Conservation (phyloP, 2,329 filamentous ascomycete genomes). For the Trichoderma sp. region DNA sequence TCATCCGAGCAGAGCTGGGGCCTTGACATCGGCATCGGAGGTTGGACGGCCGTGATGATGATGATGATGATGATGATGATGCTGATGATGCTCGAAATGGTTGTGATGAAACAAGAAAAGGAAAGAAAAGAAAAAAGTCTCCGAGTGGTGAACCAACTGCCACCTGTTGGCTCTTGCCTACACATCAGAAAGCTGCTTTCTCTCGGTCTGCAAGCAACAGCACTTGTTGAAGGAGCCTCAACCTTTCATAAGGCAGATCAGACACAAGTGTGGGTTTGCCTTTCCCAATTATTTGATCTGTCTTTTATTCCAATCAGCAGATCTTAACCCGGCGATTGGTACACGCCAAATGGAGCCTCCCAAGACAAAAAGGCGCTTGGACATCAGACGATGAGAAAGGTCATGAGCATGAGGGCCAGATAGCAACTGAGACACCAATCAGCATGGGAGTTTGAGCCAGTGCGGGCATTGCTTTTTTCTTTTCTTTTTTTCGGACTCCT, state of each 20-base stretch:
- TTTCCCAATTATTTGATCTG: no score
- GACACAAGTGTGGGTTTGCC: no score
- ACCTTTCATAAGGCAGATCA: not conserved
- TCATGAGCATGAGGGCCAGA: not conserved
- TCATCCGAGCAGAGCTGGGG: not conserved
- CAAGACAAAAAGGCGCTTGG: not conserved
- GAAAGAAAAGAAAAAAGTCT: not conserved
- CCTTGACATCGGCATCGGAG: not conserved
- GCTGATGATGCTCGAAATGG: not conserved
- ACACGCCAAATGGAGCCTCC: not conserved
- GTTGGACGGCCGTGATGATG: not conserved
- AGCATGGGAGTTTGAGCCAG: not conserved
- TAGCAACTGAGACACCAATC: not conserved
- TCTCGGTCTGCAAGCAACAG: no score
- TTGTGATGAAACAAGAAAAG: not conserved
- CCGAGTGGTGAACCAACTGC: not conserved
- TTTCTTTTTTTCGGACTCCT: not conserved
- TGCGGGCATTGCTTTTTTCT: not conserved
- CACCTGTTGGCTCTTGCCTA: not conserved
- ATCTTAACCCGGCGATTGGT: not conserved
- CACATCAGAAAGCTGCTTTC: no score
- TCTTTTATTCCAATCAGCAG: not conserved
- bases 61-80: not conserved
- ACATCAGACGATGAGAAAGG: not conserved
- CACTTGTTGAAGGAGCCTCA: not conserved